Percentiles rank a stretch among this genome's conserved stretches.
phyloP scores from a whole-genome alignment of 495 filamentous ascomycete genomes.

The Aspergillus leporis region DNA sequence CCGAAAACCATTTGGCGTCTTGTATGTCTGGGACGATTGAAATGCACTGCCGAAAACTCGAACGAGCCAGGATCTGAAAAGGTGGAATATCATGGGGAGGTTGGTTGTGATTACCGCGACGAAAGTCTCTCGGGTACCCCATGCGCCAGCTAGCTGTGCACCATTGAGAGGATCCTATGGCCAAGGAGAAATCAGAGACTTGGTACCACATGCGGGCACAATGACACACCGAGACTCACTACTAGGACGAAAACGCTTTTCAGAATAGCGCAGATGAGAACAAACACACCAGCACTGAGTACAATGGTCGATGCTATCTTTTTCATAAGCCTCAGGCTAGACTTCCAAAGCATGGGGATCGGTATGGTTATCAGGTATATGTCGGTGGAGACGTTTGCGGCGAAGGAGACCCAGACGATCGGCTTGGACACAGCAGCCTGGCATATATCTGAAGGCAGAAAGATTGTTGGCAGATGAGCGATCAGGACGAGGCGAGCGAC shows the following conservation, averaged over 20 bases:
- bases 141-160: constrained; percentile 47
- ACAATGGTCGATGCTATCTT: constrained; percentile 50
- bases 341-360: constrained; percentile 54
- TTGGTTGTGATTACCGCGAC: constrained; percentile 53
- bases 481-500: constrained; percentile 14
- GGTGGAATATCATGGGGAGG: constrained; percentile 55
- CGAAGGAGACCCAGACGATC: constrained; percentile 46
- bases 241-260: constrained; percentile 48
- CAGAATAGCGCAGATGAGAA: constrained; percentile 48
- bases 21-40: constrained; percentile 30
- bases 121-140: constrained; percentile 55
- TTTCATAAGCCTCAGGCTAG: constrained; percentile 42
- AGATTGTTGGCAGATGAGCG: constrained; percentile 1
- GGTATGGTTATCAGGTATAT: constrained; percentile 55
- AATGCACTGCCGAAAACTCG: constrained; percentile 34
- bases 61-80: constrained; percentile 44
- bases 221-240: constrained; percentile 24
- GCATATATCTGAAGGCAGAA: constrained; percentile 39
- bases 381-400: constrained; percentile 51
- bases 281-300: constrained; percentile 50
- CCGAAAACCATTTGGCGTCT: constrained; percentile 23
- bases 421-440: constrained; percentile 49
- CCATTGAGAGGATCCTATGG: constrained; percentile 45
- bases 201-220: neutral
- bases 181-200: constrained; percentile 4